Evolutionary conservation across 177 flowering plant species (phyloP).

Genomic region (Vitis hybrid): DNA sequence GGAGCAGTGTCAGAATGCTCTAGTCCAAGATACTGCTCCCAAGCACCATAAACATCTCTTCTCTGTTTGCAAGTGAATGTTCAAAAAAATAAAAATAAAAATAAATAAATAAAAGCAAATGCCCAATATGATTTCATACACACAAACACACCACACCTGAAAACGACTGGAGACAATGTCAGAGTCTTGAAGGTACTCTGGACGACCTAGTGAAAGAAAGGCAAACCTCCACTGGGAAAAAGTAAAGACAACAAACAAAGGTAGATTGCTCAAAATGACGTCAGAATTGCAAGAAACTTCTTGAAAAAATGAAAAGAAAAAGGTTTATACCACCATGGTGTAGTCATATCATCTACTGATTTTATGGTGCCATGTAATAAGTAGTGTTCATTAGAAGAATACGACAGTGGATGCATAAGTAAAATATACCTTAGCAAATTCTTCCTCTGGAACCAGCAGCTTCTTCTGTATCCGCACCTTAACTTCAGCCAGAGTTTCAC

Average conservation of each 20-base stretch:
- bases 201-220: conserved; percentile 72
- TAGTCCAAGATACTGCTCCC: conserved; percentile 80
- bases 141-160: conserved; percentile 45
- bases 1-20: conserved; percentile 67
- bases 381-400: too few species aligned
- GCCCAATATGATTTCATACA: background rate
- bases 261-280: too few species aligned
- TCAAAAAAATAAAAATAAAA: background rate
- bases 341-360: too few species aligned
- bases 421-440: conserved; percentile 62
- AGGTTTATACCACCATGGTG: too few species aligned
- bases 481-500: conserved; percentile 70
- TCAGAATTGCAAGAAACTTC: too few species aligned
- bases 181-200: conserved; percentile 74
- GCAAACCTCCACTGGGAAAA: conserved; percentile 83
- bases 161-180: conserved; percentile 69
- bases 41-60: conserved; percentile 79
- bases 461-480: conserved; percentile 78
- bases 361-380: too few species aligned
- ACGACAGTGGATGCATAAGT: background rate
- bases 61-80: conserved; percentile 29
- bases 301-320: too few species aligned
- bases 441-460: conserved; percentile 80
- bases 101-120: background rate
- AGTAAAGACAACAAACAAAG: too few species aligned